Evolutionary conservation across 495 filamentous ascomycete species (phyloP), one percentile per base, ranked within the genome.

Genomic region (Trichoderma erinaceum): DNA sequence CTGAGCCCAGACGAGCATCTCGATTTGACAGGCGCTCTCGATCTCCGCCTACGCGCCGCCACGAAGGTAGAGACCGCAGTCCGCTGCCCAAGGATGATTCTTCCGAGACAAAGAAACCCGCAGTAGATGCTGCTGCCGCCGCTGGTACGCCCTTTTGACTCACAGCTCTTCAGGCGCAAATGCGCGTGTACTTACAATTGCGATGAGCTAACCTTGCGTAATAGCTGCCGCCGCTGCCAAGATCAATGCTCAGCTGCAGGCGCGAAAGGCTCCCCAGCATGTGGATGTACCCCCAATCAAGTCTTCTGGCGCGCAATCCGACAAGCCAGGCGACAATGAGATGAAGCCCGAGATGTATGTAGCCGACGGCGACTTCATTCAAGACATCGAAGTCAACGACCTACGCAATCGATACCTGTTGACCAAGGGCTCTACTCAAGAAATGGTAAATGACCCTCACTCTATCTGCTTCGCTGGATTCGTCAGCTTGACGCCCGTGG

Each of bases 331-430:
- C 75, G 67, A 81, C 67, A 83, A 83, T 27, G 79, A 78, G 48
- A 81, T 80, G 11, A 84, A 82, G 63, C 85, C 88, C 70, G 93
- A 97, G 70, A 87, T 95, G 79, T 97, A 97, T 75, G 90, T 95
- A 72, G 89, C 92, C 27, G 95, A 97, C 75, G 95, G 95, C 69
- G 95, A 99, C 75, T 97, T 91, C 73, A 97, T 99, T 80, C 92
- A 92, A 77, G 95, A 98, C 75, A 96, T 99, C 74, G 95, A 98
- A 78, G 92, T 99, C 78, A 99, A 99, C 81, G 93, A 97, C 76
- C 79, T 98, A 72, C 92, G 94, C 73, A 99, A 99, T 77, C 90
- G 93, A 71, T 99, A 99, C 75, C 91, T 93, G 77, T 86, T 99
- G 81, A 99, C 95, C 70, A 99, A 97, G 85, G 94, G 95, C 71